Conservation (phyloP, 2,329 filamentous ascomycete species). For the Aspergillus sp. region DNA sequence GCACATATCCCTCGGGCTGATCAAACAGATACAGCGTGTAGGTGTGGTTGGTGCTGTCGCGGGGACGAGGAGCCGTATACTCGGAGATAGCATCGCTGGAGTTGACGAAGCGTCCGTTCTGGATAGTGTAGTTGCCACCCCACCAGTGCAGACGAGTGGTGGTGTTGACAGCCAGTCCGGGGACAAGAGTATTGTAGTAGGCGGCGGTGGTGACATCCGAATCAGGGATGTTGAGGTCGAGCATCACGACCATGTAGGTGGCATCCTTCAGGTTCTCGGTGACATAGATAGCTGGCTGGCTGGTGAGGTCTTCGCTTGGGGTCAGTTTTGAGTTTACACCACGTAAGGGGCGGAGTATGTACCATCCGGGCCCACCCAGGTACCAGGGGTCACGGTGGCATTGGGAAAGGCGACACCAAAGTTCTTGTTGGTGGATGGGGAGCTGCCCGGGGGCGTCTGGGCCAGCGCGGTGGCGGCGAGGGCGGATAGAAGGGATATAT, state of each 20-base stretch:
- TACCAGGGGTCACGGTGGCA: not conserved
- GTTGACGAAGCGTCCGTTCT: not conserved
- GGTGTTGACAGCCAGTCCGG: not conserved
- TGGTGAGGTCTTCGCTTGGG: not conserved
- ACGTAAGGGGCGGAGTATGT: not conserved
- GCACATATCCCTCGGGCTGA: not conserved
- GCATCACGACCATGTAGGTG: conserved; percentile 3
- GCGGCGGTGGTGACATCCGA: not conserved
- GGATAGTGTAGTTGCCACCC: not conserved
- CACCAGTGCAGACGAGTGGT: conserved; percentile 3
- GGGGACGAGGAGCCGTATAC: conserved; percentile 1
- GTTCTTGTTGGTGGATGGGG: not conserved
- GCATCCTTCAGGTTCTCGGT: not conserved
- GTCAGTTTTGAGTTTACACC: not conserved
- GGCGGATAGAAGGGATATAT: not conserved
- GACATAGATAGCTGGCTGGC: not conserved
- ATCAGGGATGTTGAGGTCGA: conserved; percentile 4
- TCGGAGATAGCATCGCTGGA: not conserved
- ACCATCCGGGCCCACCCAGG: not conserved
- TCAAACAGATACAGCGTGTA: not conserved
- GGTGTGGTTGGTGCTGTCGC: not conserved
- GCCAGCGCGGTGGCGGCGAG: not conserved
- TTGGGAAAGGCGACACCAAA: not conserved
- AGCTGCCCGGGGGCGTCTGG: not conserved
- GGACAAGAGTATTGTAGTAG: not conserved